Conservation (phyloP, 495 filamentous ascomycete genomes). For the Daldinia decipiens region DNA sequence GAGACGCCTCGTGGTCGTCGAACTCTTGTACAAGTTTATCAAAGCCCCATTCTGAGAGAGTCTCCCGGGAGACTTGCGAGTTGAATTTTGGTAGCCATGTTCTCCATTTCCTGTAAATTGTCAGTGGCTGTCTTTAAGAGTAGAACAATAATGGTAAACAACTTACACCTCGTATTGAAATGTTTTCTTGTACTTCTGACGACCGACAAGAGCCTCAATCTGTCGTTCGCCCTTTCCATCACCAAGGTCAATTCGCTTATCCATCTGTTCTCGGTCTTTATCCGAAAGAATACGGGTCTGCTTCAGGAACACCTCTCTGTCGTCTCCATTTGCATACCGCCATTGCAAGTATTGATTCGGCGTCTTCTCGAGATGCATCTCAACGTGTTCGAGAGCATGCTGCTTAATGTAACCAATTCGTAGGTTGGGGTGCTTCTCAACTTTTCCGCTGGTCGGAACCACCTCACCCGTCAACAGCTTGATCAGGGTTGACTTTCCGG, state of each 20-base stretch:
- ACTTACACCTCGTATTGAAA: constrained; percentile 97
- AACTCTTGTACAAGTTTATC: constrained; percentile 96
- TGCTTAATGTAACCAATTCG: constrained; percentile 99
- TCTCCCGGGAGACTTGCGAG: constrained; percentile 91
- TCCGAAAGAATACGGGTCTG: constrained; percentile 91
- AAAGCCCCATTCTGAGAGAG: constrained; percentile 84
- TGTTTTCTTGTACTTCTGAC: constrained; percentile 98
- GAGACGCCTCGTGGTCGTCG: constrained; percentile 96
- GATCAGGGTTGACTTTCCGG: constrained; percentile 98
- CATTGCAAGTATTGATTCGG: constrained; percentile 99
- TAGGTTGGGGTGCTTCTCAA: constrained; percentile 98
- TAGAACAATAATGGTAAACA: constrained; percentile 37
- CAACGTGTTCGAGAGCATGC: constrained; percentile 97
- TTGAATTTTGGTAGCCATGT: constrained; percentile 91
- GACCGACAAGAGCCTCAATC: constrained; percentile 90
- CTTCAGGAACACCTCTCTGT: constrained; percentile 97
- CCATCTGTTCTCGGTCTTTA: constrained; percentile 88
- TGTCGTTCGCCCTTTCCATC: constrained; percentile 82
- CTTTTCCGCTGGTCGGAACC: constrained; percentile 84
- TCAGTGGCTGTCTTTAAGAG: constrained; percentile 1
- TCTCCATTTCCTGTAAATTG: constrained; percentile 76
- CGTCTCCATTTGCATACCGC: constrained; percentile 96
- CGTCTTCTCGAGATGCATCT: constrained; percentile 99
- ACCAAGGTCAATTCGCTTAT: constrained; percentile 82
- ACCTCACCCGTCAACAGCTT: constrained; percentile 97